Evolutionary conservation across 305 asterid species (phyloP), one percentile per base, ranked within the genome.

Genomic region (Rubia balearica): DNA sequence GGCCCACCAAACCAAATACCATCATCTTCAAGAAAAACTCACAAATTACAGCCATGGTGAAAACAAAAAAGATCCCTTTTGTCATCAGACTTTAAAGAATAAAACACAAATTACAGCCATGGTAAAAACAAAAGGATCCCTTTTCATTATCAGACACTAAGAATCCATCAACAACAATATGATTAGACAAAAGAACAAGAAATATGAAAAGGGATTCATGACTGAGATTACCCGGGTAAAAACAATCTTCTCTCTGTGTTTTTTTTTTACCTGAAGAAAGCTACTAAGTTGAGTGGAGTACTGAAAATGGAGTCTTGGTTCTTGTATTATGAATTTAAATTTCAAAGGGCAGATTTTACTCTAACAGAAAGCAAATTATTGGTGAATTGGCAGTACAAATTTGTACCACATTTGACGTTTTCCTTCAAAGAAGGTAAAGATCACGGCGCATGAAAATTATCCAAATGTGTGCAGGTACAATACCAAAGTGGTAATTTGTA

Each of bases 1-100:
- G 65, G 67, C 67, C 67, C 67, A 62, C 67, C 67, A 51, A 62
- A 62, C 42, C 66, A 30, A 17, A 13, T 4, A 61, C 13, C 66
- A 61, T 9, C 38, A 61, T 61, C 45, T 41, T 62, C 43, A 62
- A 36, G 24, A 16, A 57, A 36, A 16, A 6, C 36, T 24, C 64
- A 59, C 64, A 21, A 59, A 27, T 24, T 11, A 21, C 30, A 56
- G 10, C n/a, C n/a, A n/a, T n/a, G n/a, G n/a, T n/a, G n/a, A 1
- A 30, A 30, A 30, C 33, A 30, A 30, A 3, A 30, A 30, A n/a
- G n/a, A n/a, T n/a, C n/a, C n/a, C n/a, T n/a, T n/a, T n/a, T n/a
- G n/a, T n/a, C n/a, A n/a, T n/a, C n/a, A n/a, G n/a, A n/a, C n/a
- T n/a, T n/a, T n/a, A n/a, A 62, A 36, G 46, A 16, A 56, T 13